Evolutionary conservation across 805 yeast genomes (phyloP).

Genomic region (Saturnispora mendoncae): DNA sequence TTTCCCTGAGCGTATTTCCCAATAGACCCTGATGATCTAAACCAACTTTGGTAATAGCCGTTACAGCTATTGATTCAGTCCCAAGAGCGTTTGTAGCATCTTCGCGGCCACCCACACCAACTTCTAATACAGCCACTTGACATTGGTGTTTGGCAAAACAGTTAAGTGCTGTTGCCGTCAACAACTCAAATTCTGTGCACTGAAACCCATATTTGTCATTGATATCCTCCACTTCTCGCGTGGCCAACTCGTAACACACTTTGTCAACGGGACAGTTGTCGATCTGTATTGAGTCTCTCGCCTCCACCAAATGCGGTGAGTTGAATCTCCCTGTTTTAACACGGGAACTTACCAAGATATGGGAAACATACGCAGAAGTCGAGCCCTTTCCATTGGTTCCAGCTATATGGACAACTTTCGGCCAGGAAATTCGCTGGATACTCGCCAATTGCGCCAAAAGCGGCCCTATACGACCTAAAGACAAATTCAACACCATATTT

Average conservation of each 20-base stretch:
- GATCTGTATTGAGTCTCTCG: slow-evolving; percentile 69
- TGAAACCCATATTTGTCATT: slow-evolving; percentile 38
- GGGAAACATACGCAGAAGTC: slow-evolving; percentile 70
- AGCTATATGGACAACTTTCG: slow-evolving; percentile 67
- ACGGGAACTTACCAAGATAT: slow-evolving; percentile 43
- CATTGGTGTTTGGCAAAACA: slow-evolving; percentile 54
- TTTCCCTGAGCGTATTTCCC: slow-evolving; percentile 55
- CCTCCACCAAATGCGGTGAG: slow-evolving; percentile 72
- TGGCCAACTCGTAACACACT: slow-evolving; percentile 37
- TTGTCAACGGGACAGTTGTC: slow-evolving; percentile 48
- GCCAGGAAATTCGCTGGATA: not conserved
- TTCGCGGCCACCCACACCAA: slow-evolving; percentile 82
- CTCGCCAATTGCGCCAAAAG: not conserved
- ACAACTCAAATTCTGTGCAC: slow-evolving; percentile 82
- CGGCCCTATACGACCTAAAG: slow-evolving; percentile 3
- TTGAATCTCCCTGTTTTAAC: slow-evolving; percentile 70
- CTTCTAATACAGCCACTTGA: slow-evolving; percentile 80
- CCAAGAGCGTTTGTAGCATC: slow-evolving; percentile 80
- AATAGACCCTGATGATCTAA: slow-evolving; percentile 74
- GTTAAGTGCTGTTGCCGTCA: slow-evolving; percentile 79
- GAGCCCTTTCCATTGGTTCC: slow-evolving; percentile 98
- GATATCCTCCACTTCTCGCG: slow-evolving; percentile 32
- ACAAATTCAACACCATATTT: slow-evolving; percentile 3
- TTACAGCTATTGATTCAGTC: slow-evolving; percentile 36
- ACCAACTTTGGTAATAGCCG: slow-evolving; percentile 80